Percentiles rank a stretch among this genome's conserved stretches.
These are phyloP conservation scores for Pseudogymnoascus sp. DNA, from an alignment of 2,329 filamentous ascomycete genomes.

Conservation along the genomic window DNA sequence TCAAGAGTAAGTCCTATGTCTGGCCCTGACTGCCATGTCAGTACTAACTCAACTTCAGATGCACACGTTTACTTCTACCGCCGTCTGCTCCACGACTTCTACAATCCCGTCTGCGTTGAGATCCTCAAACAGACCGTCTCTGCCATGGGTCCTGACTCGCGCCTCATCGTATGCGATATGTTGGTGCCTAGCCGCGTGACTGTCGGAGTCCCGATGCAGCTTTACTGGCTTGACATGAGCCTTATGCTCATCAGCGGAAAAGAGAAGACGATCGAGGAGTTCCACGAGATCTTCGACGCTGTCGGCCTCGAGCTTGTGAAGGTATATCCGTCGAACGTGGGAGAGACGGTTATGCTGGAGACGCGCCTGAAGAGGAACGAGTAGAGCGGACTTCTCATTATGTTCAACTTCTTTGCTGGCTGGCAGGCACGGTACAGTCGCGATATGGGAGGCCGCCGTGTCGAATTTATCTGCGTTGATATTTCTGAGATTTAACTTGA, in stretches of 20 bases:
- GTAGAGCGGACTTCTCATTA: neutral
- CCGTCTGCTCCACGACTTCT: slow-evolving; percentile 23
- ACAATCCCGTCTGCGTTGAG: slow-evolving; percentile 19
- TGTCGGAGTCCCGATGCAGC: slow-evolving; percentile 21
- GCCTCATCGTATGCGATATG: slow-evolving; percentile 23
- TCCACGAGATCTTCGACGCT: slow-evolving; percentile 18
- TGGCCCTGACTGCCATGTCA: neutral
- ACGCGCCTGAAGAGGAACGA: slow-evolving; percentile 20
- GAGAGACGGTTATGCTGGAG: slow-evolving; percentile 29
- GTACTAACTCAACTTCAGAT: slow-evolving; percentile 15
- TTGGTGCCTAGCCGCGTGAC: slow-evolving; percentile 19
- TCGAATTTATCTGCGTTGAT: neutral
- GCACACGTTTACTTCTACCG: slow-evolving; percentile 25
- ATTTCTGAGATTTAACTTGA: neutral
- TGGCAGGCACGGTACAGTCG: neutral
- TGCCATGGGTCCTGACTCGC: slow-evolving; percentile 18
- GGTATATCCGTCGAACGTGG: slow-evolving; percentile 22
- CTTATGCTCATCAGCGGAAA: slow-evolving; percentile 27
- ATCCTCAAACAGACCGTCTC: slow-evolving; percentile 21
- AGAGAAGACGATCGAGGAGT: slow-evolving; percentile 25
- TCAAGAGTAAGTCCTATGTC: slow-evolving; percentile 18
- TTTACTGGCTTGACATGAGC: slow-evolving; percentile 25
- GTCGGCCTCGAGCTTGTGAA: slow-evolving; percentile 23
- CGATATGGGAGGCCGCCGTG: neutral
- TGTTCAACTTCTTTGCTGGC: neutral